Conservation (phyloP, 2,329 filamentous ascomycete genomes). For the Cercospora berteroae region DNA sequence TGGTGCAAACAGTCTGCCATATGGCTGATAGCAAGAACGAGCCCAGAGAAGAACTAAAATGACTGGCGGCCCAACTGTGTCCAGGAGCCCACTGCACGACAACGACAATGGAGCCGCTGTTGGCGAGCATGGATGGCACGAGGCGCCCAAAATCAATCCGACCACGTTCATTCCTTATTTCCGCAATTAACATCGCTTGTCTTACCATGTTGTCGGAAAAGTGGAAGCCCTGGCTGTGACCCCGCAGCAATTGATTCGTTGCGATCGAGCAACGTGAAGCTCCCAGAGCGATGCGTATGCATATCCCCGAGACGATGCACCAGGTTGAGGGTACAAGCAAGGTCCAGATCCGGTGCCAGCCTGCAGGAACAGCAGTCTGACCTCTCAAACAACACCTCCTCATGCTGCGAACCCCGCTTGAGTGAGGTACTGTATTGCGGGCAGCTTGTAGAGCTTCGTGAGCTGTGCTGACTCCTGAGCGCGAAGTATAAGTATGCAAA, state of each 20-base stretch:
- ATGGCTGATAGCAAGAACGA: not conserved
- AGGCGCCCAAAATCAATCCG: not conserved
- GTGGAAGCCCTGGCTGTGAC: conserved; percentile 15
- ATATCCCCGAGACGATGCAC: not conserved
- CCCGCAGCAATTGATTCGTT: conserved; percentile 14
- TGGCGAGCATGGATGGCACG: not conserved
- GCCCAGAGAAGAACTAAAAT: not conserved
- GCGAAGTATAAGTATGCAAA: not conserved
- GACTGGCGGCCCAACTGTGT: not conserved
- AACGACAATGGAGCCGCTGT: not conserved
- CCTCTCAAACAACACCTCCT: conserved; percentile 14
- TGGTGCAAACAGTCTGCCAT: not conserved
- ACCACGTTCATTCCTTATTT: not conserved
- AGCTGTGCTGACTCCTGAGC: not conserved
- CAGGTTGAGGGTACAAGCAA: not conserved
- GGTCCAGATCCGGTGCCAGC: conserved; percentile 8
- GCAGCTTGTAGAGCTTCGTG: conserved; percentile 13
- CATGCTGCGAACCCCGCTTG: conserved; percentile 21
- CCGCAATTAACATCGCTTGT: conserved; percentile 8
- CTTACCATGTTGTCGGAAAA: conserved; percentile 18
- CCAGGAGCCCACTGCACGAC: not conserved
- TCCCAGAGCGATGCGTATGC: not conserved
- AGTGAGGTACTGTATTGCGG: conserved; percentile 5
- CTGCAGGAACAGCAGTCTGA: conserved; percentile 18
- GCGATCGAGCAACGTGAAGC: not conserved